Evolutionary conservation across 2,329 filamentous ascomycete species (phyloP).

Genomic region (Basipetospora sp.): DNA sequence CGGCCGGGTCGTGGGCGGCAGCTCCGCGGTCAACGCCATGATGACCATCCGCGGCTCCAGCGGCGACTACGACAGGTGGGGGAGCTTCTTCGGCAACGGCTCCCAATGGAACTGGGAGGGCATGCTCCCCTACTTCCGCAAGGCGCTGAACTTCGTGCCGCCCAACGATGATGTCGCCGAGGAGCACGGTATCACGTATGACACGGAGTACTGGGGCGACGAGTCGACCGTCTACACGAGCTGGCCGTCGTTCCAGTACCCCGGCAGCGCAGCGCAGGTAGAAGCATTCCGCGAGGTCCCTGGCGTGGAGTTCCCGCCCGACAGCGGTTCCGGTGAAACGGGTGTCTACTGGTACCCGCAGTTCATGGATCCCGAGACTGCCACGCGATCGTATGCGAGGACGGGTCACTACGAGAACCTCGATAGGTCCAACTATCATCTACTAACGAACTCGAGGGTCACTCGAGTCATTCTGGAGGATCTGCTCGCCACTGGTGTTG

Average conservation of each 20-base stretch:
- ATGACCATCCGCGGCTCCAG: slow-evolving; percentile 19
- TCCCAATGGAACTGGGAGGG: slow-evolving; percentile 14
- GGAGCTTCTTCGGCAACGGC: slow-evolving; percentile 15
- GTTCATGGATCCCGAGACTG: slow-evolving; percentile 23
- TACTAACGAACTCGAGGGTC: slow-evolving; percentile 13
- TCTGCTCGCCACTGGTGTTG: slow-evolving; percentile 15
- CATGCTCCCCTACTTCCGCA: slow-evolving; percentile 16
- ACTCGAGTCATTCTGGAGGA: slow-evolving; percentile 12
- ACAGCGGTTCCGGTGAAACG: slow-evolving; percentile 24
- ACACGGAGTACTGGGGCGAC: slow-evolving; percentile 23
- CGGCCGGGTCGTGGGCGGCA: slow-evolving; percentile 19
- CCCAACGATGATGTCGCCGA: slow-evolving; percentile 12
- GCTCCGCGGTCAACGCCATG: slow-evolving; percentile 22
- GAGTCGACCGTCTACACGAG: slow-evolving; percentile 21
- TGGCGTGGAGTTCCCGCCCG: slow-evolving; percentile 22
- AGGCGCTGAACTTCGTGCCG: slow-evolving; percentile 14
- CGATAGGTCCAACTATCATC: slow-evolving; percentile 14
- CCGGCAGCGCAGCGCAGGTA: slow-evolving; percentile 17
- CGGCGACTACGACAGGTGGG: slow-evolving; percentile 18
- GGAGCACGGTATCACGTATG: slow-evolving; percentile 14
- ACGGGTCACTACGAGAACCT: slow-evolving; percentile 19
- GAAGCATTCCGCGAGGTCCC: slow-evolving; percentile 24
- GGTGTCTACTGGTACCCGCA: slow-evolving; percentile 29
- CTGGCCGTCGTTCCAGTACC: slow-evolving; percentile 25
- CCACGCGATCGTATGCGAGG: slow-evolving; percentile 23